Base-by-base conservation (phyloP, 768 basidiomycete species). In the Mycena pura region DNA sequence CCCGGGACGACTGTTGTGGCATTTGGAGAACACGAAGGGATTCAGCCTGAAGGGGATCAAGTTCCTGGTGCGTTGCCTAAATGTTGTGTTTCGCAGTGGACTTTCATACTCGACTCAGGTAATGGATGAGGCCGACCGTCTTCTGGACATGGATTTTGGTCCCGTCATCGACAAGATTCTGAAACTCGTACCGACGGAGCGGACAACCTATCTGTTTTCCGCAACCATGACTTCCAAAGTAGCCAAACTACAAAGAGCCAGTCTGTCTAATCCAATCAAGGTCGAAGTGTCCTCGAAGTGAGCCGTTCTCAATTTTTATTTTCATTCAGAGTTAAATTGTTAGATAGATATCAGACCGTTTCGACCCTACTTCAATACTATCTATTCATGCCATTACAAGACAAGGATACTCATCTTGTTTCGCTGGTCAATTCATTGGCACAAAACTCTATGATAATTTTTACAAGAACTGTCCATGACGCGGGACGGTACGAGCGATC, bases 181-280 rank as follows among this genome's bases (percentile, higher is more conserved):
- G 32, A 96, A 96, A 76, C 86, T 93, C 36, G 90, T 99, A 63
- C 97, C 96, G 21, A 93, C 88, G 70, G 96, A 98, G 68, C 86
- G 97, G 11, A 92, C 90, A 28, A 99, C 97, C 3, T 98, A 95
- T 72, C 84, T 99, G 2, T 99, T 95, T 79, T 98, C 96, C 13
- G 97, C 96, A 6, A 99, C 96, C 21, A 99, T 99, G 96, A 96
- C 97, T 11, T 95, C 94, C 14, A 99, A 98, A 77, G 95, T 99
- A 4, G 94, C 92, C 11, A 98, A 98, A 75, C 81, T 99, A 11
- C 96, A 99, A 73, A 79, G 96, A 52, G 96, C 97, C 29, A 95
- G 93, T 80, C 80, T 99, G 70, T 85, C 86, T 29, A 95, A 96
- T 71, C 97, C 97, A n/a, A 87, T 96, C 24, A 85, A 91, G 65